phyloP scores from a whole-genome alignment of 768 basidiomycete genomes.

The Neoboletus magnificus region DNA sequence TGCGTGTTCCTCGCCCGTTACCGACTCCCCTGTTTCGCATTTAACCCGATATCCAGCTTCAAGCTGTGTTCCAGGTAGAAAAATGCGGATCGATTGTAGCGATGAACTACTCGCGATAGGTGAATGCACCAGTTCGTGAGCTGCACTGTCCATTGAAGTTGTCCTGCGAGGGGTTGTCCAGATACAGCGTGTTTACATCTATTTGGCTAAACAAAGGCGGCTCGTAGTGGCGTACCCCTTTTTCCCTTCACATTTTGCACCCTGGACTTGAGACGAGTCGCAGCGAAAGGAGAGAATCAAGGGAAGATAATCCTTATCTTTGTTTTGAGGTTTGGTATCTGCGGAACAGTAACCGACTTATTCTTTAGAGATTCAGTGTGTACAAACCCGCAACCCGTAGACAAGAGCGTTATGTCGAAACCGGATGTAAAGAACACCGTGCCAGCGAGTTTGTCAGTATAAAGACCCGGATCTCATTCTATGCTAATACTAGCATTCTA shows the following conservation, averaged over 20 bases:
- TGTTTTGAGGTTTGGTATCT: too few relatives aligned
- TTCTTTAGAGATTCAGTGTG: too few relatives aligned
- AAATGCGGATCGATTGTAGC: background rate
- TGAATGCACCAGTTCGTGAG: background rate
- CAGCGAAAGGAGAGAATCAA: too few relatives aligned
- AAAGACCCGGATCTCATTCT: background rate
- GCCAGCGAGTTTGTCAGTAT: too few relatives aligned
- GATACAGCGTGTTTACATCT: background rate
- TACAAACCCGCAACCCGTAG: too few relatives aligned
- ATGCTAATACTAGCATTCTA: background rate
- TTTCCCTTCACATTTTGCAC: too few relatives aligned
- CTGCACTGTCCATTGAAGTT: too few relatives aligned
- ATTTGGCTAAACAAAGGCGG: background rate
- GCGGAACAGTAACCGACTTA: too few relatives aligned
- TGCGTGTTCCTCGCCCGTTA: background rate
- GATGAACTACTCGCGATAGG: background rate
- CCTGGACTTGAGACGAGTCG: too few relatives aligned
- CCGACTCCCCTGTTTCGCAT: background rate
- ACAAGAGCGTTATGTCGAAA: too few relatives aligned
- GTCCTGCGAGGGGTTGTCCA: background rate
- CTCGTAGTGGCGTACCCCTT: too few relatives aligned
- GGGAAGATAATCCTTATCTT: too few relatives aligned
- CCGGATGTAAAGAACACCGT: background rate
- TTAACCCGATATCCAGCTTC: background rate
- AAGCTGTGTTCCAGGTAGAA: constrained; percentile 3